Conservation (phyloP, 495 filamentous ascomycete species). For the Trichoderma reesei region DNA sequence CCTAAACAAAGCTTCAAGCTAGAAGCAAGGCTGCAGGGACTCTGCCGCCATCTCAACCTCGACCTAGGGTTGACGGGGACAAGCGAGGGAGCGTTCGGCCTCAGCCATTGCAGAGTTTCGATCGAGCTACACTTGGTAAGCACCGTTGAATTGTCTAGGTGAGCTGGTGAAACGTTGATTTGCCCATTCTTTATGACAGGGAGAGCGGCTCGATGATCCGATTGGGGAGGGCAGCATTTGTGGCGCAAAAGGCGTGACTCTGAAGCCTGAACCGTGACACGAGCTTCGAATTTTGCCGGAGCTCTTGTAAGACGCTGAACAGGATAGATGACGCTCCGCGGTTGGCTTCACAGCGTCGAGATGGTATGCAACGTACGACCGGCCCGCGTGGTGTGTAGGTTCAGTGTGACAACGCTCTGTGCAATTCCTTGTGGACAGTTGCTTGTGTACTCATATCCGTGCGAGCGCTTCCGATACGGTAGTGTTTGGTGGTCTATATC, state of each 20-base stretch:
- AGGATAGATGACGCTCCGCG: neutral
- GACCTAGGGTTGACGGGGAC: neutral
- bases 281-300: slow-evolving; percentile 1
- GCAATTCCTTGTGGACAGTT: neutral
- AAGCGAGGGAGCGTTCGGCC: neutral
- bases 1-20: slow-evolving; percentile 3
- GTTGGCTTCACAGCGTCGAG: neutral
- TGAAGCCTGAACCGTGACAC: neutral
- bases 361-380: neutral
- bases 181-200: neutral
- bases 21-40: slow-evolving; percentile 11
- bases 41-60: slow-evolving; percentile 9
- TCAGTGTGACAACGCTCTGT: neutral
- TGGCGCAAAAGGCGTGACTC: neutral
- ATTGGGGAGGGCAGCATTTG: neutral
- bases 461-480: neutral
- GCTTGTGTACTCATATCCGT: neutral
- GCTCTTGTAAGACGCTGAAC: neutral
- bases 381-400: neutral
- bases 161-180: neutral
- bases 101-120: neutral
- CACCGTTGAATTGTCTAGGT: neutral
- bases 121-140: neutral
- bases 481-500: neutral
- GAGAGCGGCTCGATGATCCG: neutral